phyloP scores from a whole-genome alignment of 495 filamentous ascomycete genomes.

The Neurospora cerealis region DNA sequence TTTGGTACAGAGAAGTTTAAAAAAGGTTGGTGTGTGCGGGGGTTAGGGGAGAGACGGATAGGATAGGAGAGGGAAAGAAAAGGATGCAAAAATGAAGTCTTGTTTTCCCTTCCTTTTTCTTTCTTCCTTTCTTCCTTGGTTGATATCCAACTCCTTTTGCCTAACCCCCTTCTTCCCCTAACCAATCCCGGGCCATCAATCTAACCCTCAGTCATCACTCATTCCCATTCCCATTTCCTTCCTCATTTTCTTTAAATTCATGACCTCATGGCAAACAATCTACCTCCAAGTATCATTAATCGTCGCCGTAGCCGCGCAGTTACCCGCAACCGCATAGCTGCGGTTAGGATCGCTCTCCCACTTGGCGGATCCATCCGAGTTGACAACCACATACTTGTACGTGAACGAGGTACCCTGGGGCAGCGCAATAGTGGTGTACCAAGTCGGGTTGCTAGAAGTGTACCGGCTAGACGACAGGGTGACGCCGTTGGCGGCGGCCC shows the following conservation, averaged over 20 bases:
- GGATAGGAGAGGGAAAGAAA: too few species aligned
- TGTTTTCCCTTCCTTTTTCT: neutral
- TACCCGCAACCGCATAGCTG: conserved; percentile 42
- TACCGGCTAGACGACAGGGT: conserved; percentile 45
- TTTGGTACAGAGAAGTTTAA: neutral
- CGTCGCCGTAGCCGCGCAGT: conserved; percentile 31
- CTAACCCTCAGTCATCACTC: neutral
- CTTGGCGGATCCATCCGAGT: conserved; percentile 39
- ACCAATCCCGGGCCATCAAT: neutral
- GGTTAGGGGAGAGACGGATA: too few species aligned
- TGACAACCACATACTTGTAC: conserved; percentile 61
- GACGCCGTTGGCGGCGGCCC: conserved; percentile 41
- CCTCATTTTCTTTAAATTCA: neutral
- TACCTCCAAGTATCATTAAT: conserved; percentile 30
- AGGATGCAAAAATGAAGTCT: neutral
- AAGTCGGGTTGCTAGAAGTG: conserved; percentile 44
- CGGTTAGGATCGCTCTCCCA: conserved; percentile 63
- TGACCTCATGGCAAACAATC: neutral
- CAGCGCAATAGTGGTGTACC: conserved; percentile 43
- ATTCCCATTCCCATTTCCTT: neutral
- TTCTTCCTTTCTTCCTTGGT: neutral
- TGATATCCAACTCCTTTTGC: neutral
- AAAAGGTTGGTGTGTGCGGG: neutral
- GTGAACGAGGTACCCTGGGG: conserved; percentile 43
- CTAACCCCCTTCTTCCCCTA: neutral